These are phyloP conservation scores for Rubus parviflorus DNA, from an alignment of 306 rosid species.

Conservation along the genomic window DNA sequence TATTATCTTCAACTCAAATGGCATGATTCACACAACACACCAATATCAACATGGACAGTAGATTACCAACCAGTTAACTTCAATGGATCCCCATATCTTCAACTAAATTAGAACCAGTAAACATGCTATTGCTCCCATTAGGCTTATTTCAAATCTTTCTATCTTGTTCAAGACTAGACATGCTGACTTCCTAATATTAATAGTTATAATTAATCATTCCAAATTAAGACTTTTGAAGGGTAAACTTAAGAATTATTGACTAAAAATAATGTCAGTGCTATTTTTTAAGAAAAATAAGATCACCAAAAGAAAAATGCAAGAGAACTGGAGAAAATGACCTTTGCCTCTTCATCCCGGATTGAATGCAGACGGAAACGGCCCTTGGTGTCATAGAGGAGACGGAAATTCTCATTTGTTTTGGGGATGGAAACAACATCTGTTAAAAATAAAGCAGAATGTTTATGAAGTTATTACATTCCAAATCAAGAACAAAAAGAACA, in stretches of 20 bases:
- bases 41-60: background rate
- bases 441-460: background rate
- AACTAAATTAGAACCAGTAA: too few species aligned
- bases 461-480: background rate
- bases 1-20: too few species aligned
- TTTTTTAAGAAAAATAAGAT: background rate
- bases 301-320: background rate
- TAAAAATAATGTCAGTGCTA: background rate
- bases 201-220: too few species aligned
- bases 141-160: background rate
- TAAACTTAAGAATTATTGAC: too few species aligned
- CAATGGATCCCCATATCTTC: background rate
- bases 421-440: slow-evolving; percentile 80
- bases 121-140: too few species aligned
- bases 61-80: background rate
- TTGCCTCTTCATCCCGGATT: slow-evolving; percentile 73
- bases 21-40: too few species aligned
- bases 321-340: slow-evolving; percentile 38
- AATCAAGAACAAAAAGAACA: background rate
- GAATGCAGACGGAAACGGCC: slow-evolving; percentile 85
- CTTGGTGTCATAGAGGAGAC: slow-evolving; percentile 83
- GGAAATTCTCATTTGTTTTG: slow-evolving; percentile 74
- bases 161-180: too few species aligned
- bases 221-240: too few species aligned
- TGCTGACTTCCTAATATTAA: too few species aligned